Evolutionary conservation across 208 protist species (phyloP).

Genomic region (Wallacemonas sp.): DNA sequence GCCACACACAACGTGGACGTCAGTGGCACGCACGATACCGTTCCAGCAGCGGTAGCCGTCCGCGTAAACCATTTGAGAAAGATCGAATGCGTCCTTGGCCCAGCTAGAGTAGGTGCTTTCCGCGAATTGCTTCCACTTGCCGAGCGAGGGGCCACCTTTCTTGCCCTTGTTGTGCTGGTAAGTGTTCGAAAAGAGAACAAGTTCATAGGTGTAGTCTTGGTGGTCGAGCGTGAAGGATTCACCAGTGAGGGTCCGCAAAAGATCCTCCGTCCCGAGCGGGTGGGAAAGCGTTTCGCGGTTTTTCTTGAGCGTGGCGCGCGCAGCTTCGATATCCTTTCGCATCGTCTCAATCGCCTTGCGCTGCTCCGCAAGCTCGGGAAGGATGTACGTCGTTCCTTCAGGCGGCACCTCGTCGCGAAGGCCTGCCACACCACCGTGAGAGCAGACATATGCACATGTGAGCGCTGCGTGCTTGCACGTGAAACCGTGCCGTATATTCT

Average conservation of each 20-base stretch:
- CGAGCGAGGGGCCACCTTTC: constrained; percentile 21
- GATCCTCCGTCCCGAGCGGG: constrained; percentile 45
- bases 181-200: constrained; percentile 53
- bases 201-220: constrained; percentile 53
- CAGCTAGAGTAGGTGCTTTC: constrained; percentile 73
- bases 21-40: constrained; percentile 32
- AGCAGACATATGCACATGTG: constrained; percentile 57
- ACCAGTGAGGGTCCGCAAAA: constrained; percentile 49
- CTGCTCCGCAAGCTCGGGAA: constrained; percentile 26
- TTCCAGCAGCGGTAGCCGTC: constrained; percentile 61
- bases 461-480: constrained; percentile 44
- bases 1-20: constrained; percentile 70
- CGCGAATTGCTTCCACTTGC: constrained; percentile 60
- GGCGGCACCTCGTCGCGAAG: constrained; percentile 16
- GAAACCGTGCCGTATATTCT: constrained; percentile 37
- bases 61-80: constrained; percentile 59
- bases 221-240: constrained; percentile 53
- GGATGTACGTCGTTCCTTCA: constrained; percentile 24
- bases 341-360: constrained; percentile 21
- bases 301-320: constrained; percentile 17
- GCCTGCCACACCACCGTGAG: constrained; percentile 26
- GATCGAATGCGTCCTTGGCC: constrained; percentile 53
- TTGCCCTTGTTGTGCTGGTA: constrained; percentile 39
- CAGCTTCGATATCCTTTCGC: constrained; percentile 18
- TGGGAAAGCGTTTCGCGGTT: constrained; percentile 12